phyloP scores from a whole-genome alignment of 2,329 filamentous ascomycete genomes.

The Fusarium sp. region DNA sequence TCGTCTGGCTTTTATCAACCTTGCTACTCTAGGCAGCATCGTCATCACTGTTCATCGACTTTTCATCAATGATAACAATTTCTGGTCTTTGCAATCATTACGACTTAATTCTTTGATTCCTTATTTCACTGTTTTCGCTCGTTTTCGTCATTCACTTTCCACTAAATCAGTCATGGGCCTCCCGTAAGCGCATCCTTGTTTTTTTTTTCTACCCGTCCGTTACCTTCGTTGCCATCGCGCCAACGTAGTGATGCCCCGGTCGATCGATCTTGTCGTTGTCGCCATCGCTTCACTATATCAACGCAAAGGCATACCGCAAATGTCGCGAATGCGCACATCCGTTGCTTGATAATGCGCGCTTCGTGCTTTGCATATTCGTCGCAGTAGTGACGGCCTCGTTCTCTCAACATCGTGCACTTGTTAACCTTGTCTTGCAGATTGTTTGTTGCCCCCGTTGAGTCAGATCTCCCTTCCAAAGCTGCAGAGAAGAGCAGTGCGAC shows the following conservation, averaged over 20 bases:
- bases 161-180: constrained; percentile 53
- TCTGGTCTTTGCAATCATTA: neutral
- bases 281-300: constrained; percentile 28
- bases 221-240: constrained; percentile 31
- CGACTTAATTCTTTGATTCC: neutral
- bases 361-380: constrained; percentile 19
- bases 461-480: constrained; percentile 52
- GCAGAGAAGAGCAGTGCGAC: constrained; percentile 43
- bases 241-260: constrained; percentile 35
- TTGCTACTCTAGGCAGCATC: constrained; percentile 29
- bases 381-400: constrained; percentile 19
- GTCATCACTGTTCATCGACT: constrained; percentile 23
- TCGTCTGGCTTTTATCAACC: constrained; percentile 23
- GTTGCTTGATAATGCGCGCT: constrained; percentile 13
- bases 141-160: constrained; percentile 22
- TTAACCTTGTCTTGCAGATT: constrained; percentile 48
- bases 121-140: constrained; percentile 5
- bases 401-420: constrained; percentile 21
- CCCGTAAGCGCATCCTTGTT: constrained; percentile 54
- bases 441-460: constrained; percentile 58
- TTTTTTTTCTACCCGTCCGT: constrained; percentile 19
- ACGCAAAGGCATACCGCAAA: constrained; percentile 29
- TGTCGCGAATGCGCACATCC: constrained; percentile 25
- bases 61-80: constrained; percentile 10
- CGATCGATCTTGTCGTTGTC: constrained; percentile 33